These are phyloP conservation scores for Hyphopichia buzzinii DNA, from an alignment of 1,139 yeast genomes.

Conservation along the genomic window DNA sequence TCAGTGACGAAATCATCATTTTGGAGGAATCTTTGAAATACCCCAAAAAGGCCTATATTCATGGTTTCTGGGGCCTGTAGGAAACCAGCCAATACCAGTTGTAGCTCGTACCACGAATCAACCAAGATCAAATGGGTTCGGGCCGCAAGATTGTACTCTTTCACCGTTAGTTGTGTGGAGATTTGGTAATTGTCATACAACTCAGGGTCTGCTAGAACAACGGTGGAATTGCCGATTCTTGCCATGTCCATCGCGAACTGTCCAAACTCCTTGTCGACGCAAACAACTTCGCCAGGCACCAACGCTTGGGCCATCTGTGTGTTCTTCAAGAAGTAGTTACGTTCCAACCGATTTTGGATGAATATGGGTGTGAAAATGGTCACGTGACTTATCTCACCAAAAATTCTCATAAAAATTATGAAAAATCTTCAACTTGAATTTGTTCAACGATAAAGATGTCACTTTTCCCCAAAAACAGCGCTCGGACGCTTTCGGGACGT, in stretches of 20 bases:
- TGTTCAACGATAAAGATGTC: not conserved
- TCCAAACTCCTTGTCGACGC: not conserved
- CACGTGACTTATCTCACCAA: too few species aligned
- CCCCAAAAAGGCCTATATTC: not conserved
- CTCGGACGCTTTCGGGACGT: not conserved
- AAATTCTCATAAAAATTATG: too few species aligned
- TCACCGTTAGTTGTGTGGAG: slow-evolving; percentile 2
- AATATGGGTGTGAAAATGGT: too few species aligned
- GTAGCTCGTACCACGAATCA: slow-evolving; percentile 9
- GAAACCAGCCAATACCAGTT: not conserved
- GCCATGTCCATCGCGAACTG: slow-evolving; percentile 1
- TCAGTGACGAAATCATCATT: not conserved
- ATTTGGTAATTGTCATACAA: slow-evolving; percentile 4
- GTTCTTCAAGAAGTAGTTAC: too few species aligned
- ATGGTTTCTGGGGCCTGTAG: not conserved
- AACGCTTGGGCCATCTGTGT: too few species aligned
- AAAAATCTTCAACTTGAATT: not conserved
- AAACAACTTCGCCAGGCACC: too few species aligned
- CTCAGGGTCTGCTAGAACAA: slow-evolving; percentile 9
- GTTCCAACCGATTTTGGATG: too few species aligned
- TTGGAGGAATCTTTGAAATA: not conserved
- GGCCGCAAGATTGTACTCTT: slow-evolving; percentile 4
- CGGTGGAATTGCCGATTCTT: not conserved
- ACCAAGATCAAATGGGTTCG: slow-evolving; percentile 7
- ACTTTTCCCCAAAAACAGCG: not conserved